Evolutionary conservation across 2,329 filamentous ascomycete species (phyloP), one percentile per base, ranked within the genome.

Genomic region (Nemania serpens): DNA sequence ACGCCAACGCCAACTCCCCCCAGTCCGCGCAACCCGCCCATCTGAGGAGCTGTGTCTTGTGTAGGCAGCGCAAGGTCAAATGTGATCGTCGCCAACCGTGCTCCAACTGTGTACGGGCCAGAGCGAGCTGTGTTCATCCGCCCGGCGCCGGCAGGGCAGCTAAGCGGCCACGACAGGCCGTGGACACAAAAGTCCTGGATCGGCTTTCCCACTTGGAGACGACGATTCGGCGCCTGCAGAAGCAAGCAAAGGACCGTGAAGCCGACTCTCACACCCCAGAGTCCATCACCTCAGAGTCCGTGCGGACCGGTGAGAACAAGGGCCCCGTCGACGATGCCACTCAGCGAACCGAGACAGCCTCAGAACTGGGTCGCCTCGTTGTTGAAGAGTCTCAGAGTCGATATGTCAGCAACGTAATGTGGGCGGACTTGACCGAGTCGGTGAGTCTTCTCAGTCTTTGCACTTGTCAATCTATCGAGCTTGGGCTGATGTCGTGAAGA

Each of bases 341-440:
- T 25, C 54, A 42, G 36, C 58, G 25, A 29, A 7, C 51, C 3
- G 41, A 55, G 33, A 15, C 48, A 39, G 29, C 9, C 39, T 43
- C 46, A 11, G 60, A 57, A 22, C 11, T 67, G 9, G 66, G 65
- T 47, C 58, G 62, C 6, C 59, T 68, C 3, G 54, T 68, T 12
- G 36, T 68, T 33, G 65, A 61, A 17, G 65, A 67, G 39, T 59
- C 64, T 17, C 60, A 64, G 9, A 68, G 62, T 34, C 63, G 60
- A 12, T 68, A 68, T 51, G 60, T 68, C 13, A 62, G 64, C 39
- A 73, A 71, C 64, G 50, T 66, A 25, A 64, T 68, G 45, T 74
- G 70, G 70, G 66, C 68, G 41, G 69, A 67, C 48, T 45, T 74
- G 61, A 73, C 68, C 37, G 68, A 73, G 46, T 67, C 71, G 61